phyloP scores from a whole-genome alignment of 371 early-diverging fungal genomes.

The Mucor circinelloides region DNA sequence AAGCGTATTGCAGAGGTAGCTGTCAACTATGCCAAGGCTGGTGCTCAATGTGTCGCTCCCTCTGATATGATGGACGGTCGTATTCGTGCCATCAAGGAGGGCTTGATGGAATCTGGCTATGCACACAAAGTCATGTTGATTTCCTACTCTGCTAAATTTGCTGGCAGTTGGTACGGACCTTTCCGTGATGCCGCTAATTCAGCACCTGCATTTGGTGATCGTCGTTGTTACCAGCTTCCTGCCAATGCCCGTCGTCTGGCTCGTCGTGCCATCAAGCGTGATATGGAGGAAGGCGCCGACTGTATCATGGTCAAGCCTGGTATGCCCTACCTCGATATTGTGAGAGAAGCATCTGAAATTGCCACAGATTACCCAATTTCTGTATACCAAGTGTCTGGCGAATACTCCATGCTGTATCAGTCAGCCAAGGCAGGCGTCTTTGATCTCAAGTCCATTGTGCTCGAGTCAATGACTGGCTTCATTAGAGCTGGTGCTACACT shows the following conservation, averaged over 20 bases:
- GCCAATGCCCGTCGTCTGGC: conserved; percentile 88
- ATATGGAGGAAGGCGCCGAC: conserved; percentile 95
- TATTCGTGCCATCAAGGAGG: conserved; percentile 88
- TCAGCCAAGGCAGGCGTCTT: conserved; percentile 88
- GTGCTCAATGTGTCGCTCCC: conserved; percentile 89
- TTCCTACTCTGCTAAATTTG: conserved; percentile 95
- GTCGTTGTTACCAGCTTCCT: conserved; percentile 95
- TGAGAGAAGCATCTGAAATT: conserved; percentile 85
- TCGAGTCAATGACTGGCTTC: conserved; percentile 85
- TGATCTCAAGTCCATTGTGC: conserved; percentile 79
- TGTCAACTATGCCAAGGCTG: conserved; percentile 86
- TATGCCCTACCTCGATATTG: conserved; percentile 92
- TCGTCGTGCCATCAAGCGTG: conserved; percentile 83
- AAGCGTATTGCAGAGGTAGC: conserved; percentile 86
- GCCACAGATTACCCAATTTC: conserved; percentile 76
- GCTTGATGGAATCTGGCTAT: conserved; percentile 71
- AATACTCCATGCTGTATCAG: conserved; percentile 94
- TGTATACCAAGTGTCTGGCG: conserved; percentile 94
- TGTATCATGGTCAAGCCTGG: conserved; percentile 97
- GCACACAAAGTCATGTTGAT: conserved; percentile 85
- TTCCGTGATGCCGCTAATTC: conserved; percentile 97
- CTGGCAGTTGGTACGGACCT: conserved; percentile 94
- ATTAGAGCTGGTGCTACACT: conserved; percentile 92
- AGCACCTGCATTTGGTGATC: conserved; percentile 89
- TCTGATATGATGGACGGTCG: conserved; percentile 99